Conservation (phyloP, 2,329 filamentous ascomycete genomes). For the Fusarium lateritium region DNA sequence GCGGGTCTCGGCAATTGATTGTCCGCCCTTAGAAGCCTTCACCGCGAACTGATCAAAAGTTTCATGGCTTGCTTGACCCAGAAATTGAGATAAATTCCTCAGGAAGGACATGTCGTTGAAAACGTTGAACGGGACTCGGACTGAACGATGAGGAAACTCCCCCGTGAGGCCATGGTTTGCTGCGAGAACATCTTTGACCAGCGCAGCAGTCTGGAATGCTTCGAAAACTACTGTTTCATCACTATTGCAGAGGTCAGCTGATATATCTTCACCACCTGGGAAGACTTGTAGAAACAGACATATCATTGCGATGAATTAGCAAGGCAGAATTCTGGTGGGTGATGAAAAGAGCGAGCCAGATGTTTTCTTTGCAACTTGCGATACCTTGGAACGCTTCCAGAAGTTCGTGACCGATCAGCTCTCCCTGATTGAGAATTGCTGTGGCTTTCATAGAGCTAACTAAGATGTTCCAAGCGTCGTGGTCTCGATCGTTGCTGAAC, state of each 20-base stretch:
- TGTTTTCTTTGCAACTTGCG: background rate
- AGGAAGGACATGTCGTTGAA: slow-evolving; percentile 59
- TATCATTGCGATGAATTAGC: slow-evolving; percentile 41
- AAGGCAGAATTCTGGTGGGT: slow-evolving; percentile 53
- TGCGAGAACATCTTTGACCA: slow-evolving; percentile 65
- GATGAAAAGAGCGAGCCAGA: slow-evolving; percentile 41
- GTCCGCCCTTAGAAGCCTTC: slow-evolving; percentile 65
- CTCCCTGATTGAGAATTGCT: slow-evolving; percentile 7
- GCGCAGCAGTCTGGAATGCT: slow-evolving; percentile 71
- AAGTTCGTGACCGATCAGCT: slow-evolving; percentile 4
- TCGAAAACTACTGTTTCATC: slow-evolving; percentile 59
- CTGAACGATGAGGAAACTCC: slow-evolving; percentile 72
- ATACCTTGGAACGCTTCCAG: background rate
- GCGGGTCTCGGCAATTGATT: slow-evolving; percentile 65
- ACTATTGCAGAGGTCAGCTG: slow-evolving; percentile 29
- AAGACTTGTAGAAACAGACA: slow-evolving; percentile 16
- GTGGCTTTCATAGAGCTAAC: slow-evolving; percentile 14
- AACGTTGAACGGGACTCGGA: slow-evolving; percentile 57
- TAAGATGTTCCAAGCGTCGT: background rate
- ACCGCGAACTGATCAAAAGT: slow-evolving; percentile 68
- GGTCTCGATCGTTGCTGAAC: slow-evolving; percentile 1
- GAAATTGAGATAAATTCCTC: slow-evolving; percentile 63
- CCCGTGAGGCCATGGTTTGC: slow-evolving; percentile 67
- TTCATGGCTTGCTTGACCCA: slow-evolving; percentile 70
- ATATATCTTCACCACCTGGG: background rate